phyloP scores from a whole-genome alignment of 306 rosid species.

The Begonia loranthoides region DNA sequence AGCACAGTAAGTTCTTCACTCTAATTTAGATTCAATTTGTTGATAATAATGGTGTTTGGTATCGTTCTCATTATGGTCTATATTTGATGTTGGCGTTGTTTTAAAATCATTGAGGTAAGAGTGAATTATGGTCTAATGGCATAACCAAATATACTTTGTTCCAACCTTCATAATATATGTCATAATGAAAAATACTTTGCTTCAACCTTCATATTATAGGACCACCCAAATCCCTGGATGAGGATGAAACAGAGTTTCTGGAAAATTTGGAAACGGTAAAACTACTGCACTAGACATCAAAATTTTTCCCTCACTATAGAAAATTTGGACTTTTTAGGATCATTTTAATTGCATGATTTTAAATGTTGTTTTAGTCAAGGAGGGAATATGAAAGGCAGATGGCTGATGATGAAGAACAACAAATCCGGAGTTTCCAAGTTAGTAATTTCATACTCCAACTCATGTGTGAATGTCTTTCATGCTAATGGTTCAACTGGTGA shows the following conservation, averaged over 20 bases:
- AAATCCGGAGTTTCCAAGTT: conserved; percentile 67
- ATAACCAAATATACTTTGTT: conserved; percentile 1
- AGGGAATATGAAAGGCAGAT: conserved; percentile 65
- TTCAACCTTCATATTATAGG: conserved; percentile 24
- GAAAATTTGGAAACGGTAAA: conserved; percentile 54
- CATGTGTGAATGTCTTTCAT: no score
- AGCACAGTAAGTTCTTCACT: conserved; percentile 63
- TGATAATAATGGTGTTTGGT: not conserved
- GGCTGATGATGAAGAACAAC: conserved; percentile 65
- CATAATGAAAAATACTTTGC: conserved; percentile 1
- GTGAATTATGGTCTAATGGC: not conserved
- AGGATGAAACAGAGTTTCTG: conserved; percentile 89
- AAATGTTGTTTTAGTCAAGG: conserved; percentile 34
- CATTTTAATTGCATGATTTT: no score
- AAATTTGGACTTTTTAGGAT: no score
- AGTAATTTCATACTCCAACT: conserved; percentile 8
- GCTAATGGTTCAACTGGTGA: no score
- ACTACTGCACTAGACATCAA: not conserved
- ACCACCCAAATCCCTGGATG: conserved; percentile 96
- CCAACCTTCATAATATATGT: not conserved
- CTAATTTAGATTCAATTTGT: conserved; percentile 6
- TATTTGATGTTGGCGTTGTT: not conserved
- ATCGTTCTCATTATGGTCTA: conserved; percentile 1
- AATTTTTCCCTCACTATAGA: no score
- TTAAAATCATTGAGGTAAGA: not conserved